Evolutionary conservation across 768 basidiomycete species (phyloP).

Genomic region (Hysterangium stoloniferum): DNA sequence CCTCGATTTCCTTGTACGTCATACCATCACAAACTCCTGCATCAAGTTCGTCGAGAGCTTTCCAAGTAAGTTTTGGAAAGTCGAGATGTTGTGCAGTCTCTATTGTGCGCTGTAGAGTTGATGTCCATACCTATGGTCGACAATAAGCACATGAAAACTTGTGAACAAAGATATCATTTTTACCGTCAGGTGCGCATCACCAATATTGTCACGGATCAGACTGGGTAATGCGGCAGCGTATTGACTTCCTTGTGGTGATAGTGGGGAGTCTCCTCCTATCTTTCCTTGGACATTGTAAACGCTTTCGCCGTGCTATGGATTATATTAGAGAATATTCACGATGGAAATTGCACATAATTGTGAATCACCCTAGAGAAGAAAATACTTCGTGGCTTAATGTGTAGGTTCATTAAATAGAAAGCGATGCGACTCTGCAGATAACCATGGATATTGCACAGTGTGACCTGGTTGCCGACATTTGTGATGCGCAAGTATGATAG

Average conservation of each 20-base stretch:
- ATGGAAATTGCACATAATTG: background rate
- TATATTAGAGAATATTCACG: slow-evolving; percentile 4
- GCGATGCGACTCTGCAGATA: slow-evolving; percentile 96
- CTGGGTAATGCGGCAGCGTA: slow-evolving; percentile 84
- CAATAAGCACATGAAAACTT: background rate
- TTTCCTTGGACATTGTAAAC: slow-evolving; percentile 94
- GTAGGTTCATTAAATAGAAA: slow-evolving; percentile 97
- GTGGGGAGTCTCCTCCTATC: slow-evolving; percentile 92
- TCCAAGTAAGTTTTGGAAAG: slow-evolving; percentile 95
- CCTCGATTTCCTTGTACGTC: slow-evolving; percentile 99
- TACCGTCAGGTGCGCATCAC: slow-evolving; percentile 80
- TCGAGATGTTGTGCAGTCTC: slow-evolving; percentile 80
- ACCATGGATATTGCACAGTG: slow-evolving; percentile 79
- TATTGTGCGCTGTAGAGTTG: slow-evolving; percentile 88
- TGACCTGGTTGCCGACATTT: slow-evolving; percentile 89
- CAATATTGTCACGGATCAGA: slow-evolving; percentile 85
- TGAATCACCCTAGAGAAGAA: slow-evolving; percentile 83
- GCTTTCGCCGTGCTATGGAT: slow-evolving; percentile 86
- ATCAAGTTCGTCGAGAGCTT: slow-evolving; percentile 95
- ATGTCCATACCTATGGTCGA: slow-evolving; percentile 86
- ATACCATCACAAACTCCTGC: slow-evolving; percentile 99
- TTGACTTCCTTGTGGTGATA: slow-evolving; percentile 76
- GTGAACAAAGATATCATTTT: slow-evolving; percentile 4
- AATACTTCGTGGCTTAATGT: slow-evolving; percentile 93
- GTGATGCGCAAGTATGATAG: slow-evolving; percentile 87